Base-by-base conservation (phyloP, 106 monocot genomes). In the Agapanthus africanus region DNA sequence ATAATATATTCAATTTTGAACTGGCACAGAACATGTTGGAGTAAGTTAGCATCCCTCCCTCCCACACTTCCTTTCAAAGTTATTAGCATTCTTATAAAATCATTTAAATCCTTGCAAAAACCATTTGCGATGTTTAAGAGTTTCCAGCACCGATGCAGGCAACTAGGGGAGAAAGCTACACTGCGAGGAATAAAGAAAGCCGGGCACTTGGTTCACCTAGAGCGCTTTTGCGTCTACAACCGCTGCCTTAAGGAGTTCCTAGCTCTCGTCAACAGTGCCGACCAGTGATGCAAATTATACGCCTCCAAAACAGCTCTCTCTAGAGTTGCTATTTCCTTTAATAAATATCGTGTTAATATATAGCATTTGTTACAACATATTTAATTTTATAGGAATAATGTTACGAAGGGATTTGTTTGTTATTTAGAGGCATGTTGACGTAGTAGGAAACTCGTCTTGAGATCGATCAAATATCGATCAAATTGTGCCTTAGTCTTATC, bases 121-220 rank as follows among this genome's bases (percentile, higher is more conserved):
- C 19, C 72, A n/a, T n/a, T n/a, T n/a, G n/a, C n/a, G n/a, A n/a
- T n/a, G n/a, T n/a, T n/a, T n/a, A n/a, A n/a, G n/a, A n/a, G n/a
- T n/a, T n/a, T n/a, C n/a, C n/a, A n/a, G n/a, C n/a, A n/a, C n/a
- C 26, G 56, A 31, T 75, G 66, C 81, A 95, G 95, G 72, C 81
- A 88, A 59, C 70, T 95, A 34, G 95, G 95, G 3, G 83, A 91
- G 37, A 95, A 76, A 23, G 56, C 85, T 6, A 70, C 69, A 18
- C 60, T 95, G n/a, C 77, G 71, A 51, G 68, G 59, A 37, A 88
- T 91, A 60, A 37, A 62, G 59, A 88, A 80, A 63, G 94, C 87
- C 10, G 94, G 94, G 4, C 94, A 94, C 61, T 81, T 94, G 6
- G 87, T 83, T 41, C 94, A 88, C 49, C 68, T 94, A 7, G 94